Conservation (phyloP, 345 rosid genomes). For the Salix dunnii region DNA sequence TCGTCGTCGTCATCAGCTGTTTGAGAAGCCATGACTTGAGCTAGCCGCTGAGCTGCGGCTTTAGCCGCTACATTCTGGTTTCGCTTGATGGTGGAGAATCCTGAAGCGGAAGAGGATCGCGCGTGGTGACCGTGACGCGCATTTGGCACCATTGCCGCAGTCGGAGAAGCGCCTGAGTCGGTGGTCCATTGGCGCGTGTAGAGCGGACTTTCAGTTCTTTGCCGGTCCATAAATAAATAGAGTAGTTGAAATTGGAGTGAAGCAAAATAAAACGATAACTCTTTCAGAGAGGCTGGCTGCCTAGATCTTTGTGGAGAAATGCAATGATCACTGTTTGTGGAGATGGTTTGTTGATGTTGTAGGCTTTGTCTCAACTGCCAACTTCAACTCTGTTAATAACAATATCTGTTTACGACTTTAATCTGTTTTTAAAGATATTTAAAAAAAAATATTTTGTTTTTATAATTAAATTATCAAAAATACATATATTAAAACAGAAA, state of each 20-base stretch:
- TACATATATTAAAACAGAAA: no score
- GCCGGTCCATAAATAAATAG: conserved; percentile 12
- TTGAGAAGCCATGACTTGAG: conserved; percentile 95
- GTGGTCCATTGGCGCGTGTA: conserved; percentile 23
- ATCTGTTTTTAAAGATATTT: no score
- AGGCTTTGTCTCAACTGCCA: neutral
- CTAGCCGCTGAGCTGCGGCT: conserved; percentile 89
- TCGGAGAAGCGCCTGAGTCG: conserved; percentile 8
- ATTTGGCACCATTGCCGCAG: conserved; percentile 8
- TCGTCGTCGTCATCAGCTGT: conserved; percentile 59
- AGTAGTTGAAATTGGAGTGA: neutral
- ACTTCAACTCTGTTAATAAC: neutral
- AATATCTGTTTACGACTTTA: no score
- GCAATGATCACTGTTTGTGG: neutral
- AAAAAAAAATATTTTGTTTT: no score
- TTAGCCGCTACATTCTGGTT: conserved; percentile 83
- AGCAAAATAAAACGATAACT: neutral
- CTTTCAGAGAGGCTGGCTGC: neutral
- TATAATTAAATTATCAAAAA: no score
- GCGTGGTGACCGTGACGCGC: conserved; percentile 18
- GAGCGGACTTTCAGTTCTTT: neutral
- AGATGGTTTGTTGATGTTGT: no score
- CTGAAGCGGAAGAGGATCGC: conserved; percentile 27
- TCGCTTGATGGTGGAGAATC: conserved; percentile 15
- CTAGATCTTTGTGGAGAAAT: neutral